Percentiles rank a stretch among this genome's conserved stretches.
phyloP scores from a whole-genome alignment of 441 rosid genomes.

The Adansonia gregorii region DNA sequence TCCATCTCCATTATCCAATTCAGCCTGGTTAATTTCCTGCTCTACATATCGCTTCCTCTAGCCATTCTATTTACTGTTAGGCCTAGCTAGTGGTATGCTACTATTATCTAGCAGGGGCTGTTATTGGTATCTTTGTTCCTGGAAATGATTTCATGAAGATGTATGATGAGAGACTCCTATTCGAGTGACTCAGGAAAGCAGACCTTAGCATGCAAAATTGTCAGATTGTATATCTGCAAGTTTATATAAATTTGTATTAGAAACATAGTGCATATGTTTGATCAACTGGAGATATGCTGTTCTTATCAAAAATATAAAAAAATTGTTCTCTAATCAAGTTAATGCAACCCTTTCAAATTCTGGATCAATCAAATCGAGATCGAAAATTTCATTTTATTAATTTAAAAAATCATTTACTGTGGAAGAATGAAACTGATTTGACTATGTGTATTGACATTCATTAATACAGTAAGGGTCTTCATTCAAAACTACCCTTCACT shows the following conservation, averaged over 20 bases:
- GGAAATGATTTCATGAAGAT: background rate
- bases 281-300: slow-evolving; percentile 12
- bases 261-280: background rate
- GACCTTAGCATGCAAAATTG: slow-evolving; percentile 18
- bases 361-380: background rate
- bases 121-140: background rate
- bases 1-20: too few relatives aligned
- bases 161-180: background rate
- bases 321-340: background rate
- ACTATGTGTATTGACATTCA: background rate
- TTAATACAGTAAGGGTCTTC: background rate
- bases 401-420: background rate
- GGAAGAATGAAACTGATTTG: background rate
- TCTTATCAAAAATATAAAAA: slow-evolving; percentile 24
- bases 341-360: background rate
- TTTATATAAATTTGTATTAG: slow-evolving; percentile 11
- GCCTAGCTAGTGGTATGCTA: too few relatives aligned
- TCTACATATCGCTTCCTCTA: background rate
- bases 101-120: background rate
- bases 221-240: slow-evolving; percentile 33
- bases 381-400: background rate
- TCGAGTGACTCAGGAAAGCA: background rate
- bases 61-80: too few relatives aligned
- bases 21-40: background rate
- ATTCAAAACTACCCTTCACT: background rate